phyloP scores from a whole-genome alignment of 331 rosid species.

The Pyrus hybrid region DNA sequence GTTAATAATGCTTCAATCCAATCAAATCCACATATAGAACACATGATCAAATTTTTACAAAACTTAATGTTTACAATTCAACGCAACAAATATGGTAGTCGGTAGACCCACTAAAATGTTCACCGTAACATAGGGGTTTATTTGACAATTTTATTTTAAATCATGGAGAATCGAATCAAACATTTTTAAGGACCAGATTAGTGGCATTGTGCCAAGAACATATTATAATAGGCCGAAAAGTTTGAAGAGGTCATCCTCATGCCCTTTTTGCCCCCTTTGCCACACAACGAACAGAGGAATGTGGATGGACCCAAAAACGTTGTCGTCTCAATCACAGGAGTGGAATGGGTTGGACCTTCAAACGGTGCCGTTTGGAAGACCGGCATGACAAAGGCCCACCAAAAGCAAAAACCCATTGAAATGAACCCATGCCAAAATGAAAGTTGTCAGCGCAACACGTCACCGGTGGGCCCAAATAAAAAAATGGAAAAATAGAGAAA shows the following conservation, averaged over 20 bases:
- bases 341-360: not conserved
- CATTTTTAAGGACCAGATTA: not conserved
- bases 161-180: too few relatives aligned
- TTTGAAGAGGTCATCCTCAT: not conserved
- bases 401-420: not conserved
- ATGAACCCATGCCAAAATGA: not conserved
- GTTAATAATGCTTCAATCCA: too few relatives aligned
- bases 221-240: not conserved
- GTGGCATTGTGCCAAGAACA: not conserved
- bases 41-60: too few relatives aligned
- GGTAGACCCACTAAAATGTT: not conserved
- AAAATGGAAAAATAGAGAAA: not conserved
- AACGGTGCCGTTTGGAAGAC: not conserved
- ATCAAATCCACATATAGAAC: too few relatives aligned
- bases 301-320: not conserved
- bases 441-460: slow-evolving; percentile 16
- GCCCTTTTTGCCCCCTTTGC: not conserved
- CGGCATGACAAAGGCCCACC: not conserved
- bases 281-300: not conserved
- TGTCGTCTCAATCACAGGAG: not conserved
- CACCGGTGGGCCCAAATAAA: slow-evolving; percentile 13
- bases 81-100: too few relatives aligned
- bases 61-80: not conserved
- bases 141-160: not conserved
- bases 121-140: not conserved